These are phyloP conservation scores for Acer saccharum DNA, from an alignment of 345 rosid species.

Conservation along the genomic window DNA sequence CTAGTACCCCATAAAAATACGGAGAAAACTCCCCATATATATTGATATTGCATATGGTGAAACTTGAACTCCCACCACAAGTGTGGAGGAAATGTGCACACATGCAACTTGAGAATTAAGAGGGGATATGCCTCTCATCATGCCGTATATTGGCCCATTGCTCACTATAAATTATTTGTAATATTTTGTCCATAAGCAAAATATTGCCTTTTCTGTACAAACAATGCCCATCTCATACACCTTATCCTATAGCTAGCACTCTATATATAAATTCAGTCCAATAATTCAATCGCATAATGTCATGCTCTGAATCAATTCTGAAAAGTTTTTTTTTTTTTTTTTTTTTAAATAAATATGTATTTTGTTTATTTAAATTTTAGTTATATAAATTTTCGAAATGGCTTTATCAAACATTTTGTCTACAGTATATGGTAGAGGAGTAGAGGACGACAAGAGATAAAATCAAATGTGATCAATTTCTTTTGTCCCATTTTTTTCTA, in stretches of 20 bases:
- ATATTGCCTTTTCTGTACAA: neutral
- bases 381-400: neutral
- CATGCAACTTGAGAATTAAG: too few relatives aligned
- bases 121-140: too few relatives aligned
- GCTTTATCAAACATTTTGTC: neutral
- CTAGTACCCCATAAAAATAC: too few relatives aligned
- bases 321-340: too few relatives aligned
- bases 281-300: neutral
- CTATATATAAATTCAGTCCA: neutral
- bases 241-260: neutral
- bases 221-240: neutral
- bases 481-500: neutral
- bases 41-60: too few relatives aligned
- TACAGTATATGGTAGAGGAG: neutral
- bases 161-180: neutral
- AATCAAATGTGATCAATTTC: neutral
- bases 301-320: too few relatives aligned
- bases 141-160: neutral
- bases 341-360: too few relatives aligned
- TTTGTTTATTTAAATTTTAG: too few relatives aligned
- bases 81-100: too few relatives aligned
- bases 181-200: neutral
- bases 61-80: too few relatives aligned
- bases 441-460: neutral
- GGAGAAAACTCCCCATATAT: too few relatives aligned